phyloP scores from a whole-genome alignment of 371 early-diverging fungal genomes.

The Smittium mucronatum region DNA sequence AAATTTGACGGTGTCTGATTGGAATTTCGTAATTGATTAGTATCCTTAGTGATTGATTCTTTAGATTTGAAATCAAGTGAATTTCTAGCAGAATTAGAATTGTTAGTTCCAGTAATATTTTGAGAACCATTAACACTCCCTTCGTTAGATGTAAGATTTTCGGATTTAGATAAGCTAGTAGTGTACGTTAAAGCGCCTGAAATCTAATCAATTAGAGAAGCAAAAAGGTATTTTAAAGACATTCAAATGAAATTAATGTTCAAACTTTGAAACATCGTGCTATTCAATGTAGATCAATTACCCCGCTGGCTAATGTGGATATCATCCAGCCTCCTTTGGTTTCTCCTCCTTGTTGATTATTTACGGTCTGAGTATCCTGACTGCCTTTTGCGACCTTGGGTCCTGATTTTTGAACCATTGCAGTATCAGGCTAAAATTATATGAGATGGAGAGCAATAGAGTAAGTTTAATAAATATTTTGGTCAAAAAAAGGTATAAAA shows the following conservation, averaged over 20 bases:
- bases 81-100: background rate
- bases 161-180: slow-evolving; percentile 9
- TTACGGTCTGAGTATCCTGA: background rate
- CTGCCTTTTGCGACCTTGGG: background rate
- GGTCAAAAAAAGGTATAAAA: background rate
- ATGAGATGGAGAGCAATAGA: background rate
- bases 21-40: background rate
- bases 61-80: background rate
- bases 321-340: slow-evolving; percentile 68
- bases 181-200: slow-evolving; percentile 18
- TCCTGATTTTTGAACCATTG: slow-evolving; percentile 7
- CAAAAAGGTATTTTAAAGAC: too few relatives aligned
- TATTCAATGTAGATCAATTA: slow-evolving; percentile 35
- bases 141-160: slow-evolving; percentile 8
- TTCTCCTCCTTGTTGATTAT: slow-evolving; percentile 25
- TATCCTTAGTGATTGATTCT: background rate
- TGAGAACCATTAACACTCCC: background rate
- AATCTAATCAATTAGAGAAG: background rate
- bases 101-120: background rate
- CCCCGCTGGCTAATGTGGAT: slow-evolving; percentile 41
- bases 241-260: slow-evolving; percentile 44
- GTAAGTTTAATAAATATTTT: background rate
- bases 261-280: too few relatives aligned
- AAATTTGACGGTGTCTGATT: background rate
- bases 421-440: slow-evolving; percentile 17